Evolutionary conservation across 345 rosid genomes (phyloP), one percentile per base, ranked within the genome.

Genomic region (Salix udensis): DNA sequence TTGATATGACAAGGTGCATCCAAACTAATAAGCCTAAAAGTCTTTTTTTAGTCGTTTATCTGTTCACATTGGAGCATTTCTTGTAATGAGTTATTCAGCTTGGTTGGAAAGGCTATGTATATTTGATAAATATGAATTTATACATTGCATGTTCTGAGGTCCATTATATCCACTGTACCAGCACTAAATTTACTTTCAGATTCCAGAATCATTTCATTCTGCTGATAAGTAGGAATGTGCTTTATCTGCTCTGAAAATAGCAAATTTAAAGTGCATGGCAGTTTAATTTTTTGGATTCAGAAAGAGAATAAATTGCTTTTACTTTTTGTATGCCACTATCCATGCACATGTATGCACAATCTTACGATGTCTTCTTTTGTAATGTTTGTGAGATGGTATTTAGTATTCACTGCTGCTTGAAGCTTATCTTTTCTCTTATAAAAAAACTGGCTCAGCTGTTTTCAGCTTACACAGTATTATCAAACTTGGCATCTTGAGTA

Each of bases 1-100:
- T 14, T 46, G 52, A 46, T 46, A 71, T 71, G 65, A 28, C 65
- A 71, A 19, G 62, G n/a, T 71, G 62, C 65, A 55, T 70, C 31
- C 16, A n/a, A 36, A 19, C 39, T 2, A 61, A 71, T 2, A 61
- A 71, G 53, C 61, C 30, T 73, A 30, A 73, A 46, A 48, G 19
- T 23, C 23, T 58, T 12, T n/a, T 4, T 4, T 50, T 10, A 71
- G 2, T 26, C 14, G n/a, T 58, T 26, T 14, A 13, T 26, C 36
- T 28, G 24, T 74, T 64, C 16, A 11, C 19, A 64, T 26, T 24
- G 23, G 40, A 62, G 50, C 60, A 31, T 72, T 42, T 37, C 69
- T 44, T 36, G 18, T 44, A 42, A 2, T 16, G 21, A 26, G 39
- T 31, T 26, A 5, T 13, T 8, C 37, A n/a, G 28, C 30, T 72